Base-by-base conservation (phyloP, 2,329 filamentous ascomycete genomes). In the Ustulina deusta region DNA sequence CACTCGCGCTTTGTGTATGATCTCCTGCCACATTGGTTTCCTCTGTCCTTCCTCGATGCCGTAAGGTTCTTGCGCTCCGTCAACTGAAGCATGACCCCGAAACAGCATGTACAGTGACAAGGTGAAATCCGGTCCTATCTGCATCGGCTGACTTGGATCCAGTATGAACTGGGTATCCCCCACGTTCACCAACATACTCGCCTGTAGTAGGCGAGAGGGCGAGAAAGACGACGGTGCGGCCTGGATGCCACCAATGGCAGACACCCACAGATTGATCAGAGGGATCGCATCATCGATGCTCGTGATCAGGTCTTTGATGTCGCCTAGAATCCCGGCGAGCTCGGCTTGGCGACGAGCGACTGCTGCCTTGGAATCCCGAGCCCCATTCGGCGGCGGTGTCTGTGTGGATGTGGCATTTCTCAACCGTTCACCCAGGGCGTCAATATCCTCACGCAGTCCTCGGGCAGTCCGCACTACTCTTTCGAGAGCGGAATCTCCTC, bases 41-140 rank as follows among this genome's bases (percentile, higher is more conserved):
- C 81, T 90, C 80, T 81, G 91, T 77, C 72, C 90, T 73, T 74
- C 87, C 80, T 79, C 81, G 9, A 84, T 51, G 0, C 83, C 83
- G 54, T 84, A 85, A 0, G 80, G 78, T 40, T 78, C 76, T 1
- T 78, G 88, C 79, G 58, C 22, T 22, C 80, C 89, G 80, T 73
- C 70, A 15, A 84, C 81, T 9, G 83, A 82, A 3, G 90, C 83
- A 78, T 98, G 94, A 1, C 93, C 92, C 1, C 90, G 85, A 75
- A 98, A 99, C 0, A 98, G 86, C 94, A 98, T 97, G 79, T 98
- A 99, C 72, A 98, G 82, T 0, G 94, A 97, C 7, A 98, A 79
- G 0, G 88, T 91, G 75, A 97, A 98, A 0, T 90, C 88, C 0
- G 95, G 94, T 0, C 96, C 96, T 67, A 98, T 91, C 76, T 97